Evolutionary conservation across 345 rosid species (phyloP).

Genomic region (Syzygium aqueum): DNA sequence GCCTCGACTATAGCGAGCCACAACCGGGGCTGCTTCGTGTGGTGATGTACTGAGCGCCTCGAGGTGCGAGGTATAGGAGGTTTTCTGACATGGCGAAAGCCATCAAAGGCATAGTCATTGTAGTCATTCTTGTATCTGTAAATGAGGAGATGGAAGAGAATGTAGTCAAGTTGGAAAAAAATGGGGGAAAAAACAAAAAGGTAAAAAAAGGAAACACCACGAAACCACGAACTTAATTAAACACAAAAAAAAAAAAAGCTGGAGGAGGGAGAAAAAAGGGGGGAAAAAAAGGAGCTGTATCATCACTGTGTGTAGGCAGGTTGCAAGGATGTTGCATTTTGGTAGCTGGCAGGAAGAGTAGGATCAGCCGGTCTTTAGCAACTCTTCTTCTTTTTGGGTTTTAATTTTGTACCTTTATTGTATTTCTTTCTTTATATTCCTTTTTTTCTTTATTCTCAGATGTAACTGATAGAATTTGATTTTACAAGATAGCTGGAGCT

Average conservation of each 20-base stretch:
- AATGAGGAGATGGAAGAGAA: constrained; percentile 36
- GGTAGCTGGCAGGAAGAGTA: constrained; percentile 27
- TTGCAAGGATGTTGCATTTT: constrained; percentile 15
- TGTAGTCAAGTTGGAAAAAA: constrained; percentile 20
- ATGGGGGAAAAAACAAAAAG: neutral
- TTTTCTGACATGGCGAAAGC: constrained; percentile 28
- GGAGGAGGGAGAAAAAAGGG: neutral
- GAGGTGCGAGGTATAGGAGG: constrained; percentile 23
- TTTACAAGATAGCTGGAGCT: constrained; percentile 34
- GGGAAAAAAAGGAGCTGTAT: neutral
- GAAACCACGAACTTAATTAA: neutral
- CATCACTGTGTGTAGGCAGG: neutral
- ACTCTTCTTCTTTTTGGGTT: constrained; percentile 12
- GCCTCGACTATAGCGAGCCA: constrained; percentile 79
- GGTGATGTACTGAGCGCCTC: constrained; percentile 46
- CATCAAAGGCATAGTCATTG: constrained; percentile 13
- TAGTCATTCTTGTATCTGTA: constrained; percentile 41
- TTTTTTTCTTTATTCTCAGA: constrained; percentile 18
- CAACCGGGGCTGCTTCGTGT: constrained; percentile 95
- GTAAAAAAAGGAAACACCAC: constrained; percentile 1
- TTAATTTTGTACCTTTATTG: constrained; percentile 15
- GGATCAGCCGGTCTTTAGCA: constrained; percentile 8
- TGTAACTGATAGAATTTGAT: constrained; percentile 57
- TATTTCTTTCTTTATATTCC: constrained; percentile 19
- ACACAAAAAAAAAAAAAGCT: neutral